Evolutionary conservation across 495 filamentous ascomycete species (phyloP), one percentile per base, ranked within the genome.

Genomic region (Aspergillus nidulans): DNA sequence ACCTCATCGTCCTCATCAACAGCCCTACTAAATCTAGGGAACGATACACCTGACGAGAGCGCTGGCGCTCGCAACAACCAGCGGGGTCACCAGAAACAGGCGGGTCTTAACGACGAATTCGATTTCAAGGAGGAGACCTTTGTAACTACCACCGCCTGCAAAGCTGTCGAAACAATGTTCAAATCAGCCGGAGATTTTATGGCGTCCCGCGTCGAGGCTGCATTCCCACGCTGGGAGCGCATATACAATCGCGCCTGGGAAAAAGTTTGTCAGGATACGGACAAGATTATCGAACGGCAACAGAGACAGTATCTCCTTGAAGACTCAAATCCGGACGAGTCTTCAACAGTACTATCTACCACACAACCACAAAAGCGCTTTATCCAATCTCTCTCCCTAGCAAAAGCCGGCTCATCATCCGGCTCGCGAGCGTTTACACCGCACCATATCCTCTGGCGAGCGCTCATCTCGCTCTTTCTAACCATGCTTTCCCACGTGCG

Each of bases 121-220:
- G 63, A 61, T 18, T 65, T 67, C 56, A 88, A 95, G 64, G 69
- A 80, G 23, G 90, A 95, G 66, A 77, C 81, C 0, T 91, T 84
- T 58, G 86, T 95, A n/a, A 81, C 79, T 1, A 76, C 85, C 9
- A 77, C 84, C 2, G 87, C 90, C 21, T 81, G 85, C 36, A 77
- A 84, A 20, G 78, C 85, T 3, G 69, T 96, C 4, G 77, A 76
- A 38, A 70, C 70, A 43, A 76, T 96, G 49, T 73, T 70, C 65
- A 64, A 62, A 43, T 58, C 77, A 12, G 90, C 89, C 0, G 92
- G 92, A 0, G 87, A 92, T 52, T 98, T 97, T 70, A 80, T 97
- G 68, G 73, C 73, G 16, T 81, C 76, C 0, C 74, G 92, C 23
- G 79, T 94, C 21, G 82, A 83, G 66, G 77, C 75, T 4, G 85